These are phyloP conservation scores for Nakazawaea siamensis DNA, from an alignment of 805 yeast species.

Conservation along the genomic window DNA sequence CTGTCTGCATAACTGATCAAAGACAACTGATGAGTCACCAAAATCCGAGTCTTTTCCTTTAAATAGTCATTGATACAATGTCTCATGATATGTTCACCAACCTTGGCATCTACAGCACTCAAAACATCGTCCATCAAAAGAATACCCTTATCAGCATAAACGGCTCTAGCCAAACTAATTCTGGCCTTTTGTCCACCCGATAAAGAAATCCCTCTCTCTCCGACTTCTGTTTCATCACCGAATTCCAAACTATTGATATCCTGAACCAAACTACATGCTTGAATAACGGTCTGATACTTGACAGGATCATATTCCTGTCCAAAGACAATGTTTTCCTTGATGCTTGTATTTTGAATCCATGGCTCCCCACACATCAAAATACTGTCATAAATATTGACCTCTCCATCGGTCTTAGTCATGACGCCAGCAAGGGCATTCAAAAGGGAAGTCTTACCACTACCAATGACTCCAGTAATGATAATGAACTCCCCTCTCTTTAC, in stretches of 20 bases:
- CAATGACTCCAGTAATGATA: slow-evolving; percentile 71
- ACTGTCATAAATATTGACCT: slow-evolving; percentile 39
- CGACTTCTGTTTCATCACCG: slow-evolving; percentile 88
- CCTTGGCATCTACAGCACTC: slow-evolving; percentile 97
- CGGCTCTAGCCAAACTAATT: slow-evolving; percentile 89
- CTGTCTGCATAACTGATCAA: slow-evolving; percentile 62
- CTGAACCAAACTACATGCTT: slow-evolving; percentile 78
- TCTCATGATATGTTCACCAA: slow-evolving; percentile 74
- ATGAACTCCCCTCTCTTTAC: slow-evolving; percentile 61
- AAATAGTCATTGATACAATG: slow-evolving; percentile 44
- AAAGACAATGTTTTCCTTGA: slow-evolving; percentile 81
- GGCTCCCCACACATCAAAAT: slow-evolving; percentile 50
- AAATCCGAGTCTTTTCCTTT: slow-evolving; percentile 40
- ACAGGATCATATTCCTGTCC: slow-evolving; percentile 78
- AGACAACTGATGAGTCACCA: slow-evolving; percentile 70
- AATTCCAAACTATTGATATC: slow-evolving; percentile 77
- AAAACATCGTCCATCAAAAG: slow-evolving; percentile 86
- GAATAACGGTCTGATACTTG: slow-evolving; percentile 70
- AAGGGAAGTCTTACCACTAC: slow-evolving; percentile 65
- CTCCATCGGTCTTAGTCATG: slow-evolving; percentile 44
- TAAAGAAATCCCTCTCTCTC: slow-evolving; percentile 92
- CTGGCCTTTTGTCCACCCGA: slow-evolving; percentile 99
- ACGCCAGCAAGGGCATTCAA: slow-evolving; percentile 56
- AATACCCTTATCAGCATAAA: slow-evolving; percentile 87
- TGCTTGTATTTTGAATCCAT: slow-evolving; percentile 95